A percentile compares a stretch with the other conserved stretches of the same genome.
phyloP scores from a whole-genome alignment of 1,284 basidiomycete species.

The Cryptococcus sp. region DNA sequence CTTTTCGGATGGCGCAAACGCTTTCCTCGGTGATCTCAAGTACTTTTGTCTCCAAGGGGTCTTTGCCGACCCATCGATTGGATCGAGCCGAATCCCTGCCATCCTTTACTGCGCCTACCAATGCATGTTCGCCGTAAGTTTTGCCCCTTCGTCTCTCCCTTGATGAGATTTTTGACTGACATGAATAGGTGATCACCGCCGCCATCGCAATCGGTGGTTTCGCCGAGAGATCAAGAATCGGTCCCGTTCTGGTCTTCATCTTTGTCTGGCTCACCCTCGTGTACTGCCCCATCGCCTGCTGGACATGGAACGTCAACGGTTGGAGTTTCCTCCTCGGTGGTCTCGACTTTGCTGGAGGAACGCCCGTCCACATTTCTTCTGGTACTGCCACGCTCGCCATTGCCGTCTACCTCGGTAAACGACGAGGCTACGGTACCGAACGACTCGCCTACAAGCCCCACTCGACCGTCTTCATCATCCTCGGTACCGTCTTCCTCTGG shows the following conservation, averaged over 20 bases:
- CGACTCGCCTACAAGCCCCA: constrained; percentile 78
- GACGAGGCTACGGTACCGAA: constrained; percentile 88
- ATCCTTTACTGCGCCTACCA: constrained; percentile 76
- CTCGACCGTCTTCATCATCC: constrained; percentile 66
- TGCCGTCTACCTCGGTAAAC: constrained; percentile 80
- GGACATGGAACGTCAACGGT: constrained; percentile 89
- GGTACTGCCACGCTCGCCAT: constrained; percentile 89
- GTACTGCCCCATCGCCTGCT: constrained; percentile 87
- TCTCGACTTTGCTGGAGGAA: constrained; percentile 92
- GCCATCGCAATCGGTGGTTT: constrained; percentile 81
- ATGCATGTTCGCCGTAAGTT: constrained; percentile 45
- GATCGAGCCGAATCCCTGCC: constrained; percentile 66
- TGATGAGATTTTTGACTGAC: too few species aligned
- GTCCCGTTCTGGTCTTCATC: constrained; percentile 79
- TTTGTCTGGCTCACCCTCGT: constrained; percentile 91
- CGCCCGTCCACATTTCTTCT: constrained; percentile 86
- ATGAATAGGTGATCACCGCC: constrained; percentile 49
- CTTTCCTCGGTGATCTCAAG: constrained; percentile 53
- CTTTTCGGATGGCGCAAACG: constrained; percentile 40
- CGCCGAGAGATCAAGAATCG: constrained; percentile 82
- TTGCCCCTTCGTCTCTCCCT: too few species aligned
- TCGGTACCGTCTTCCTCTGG: constrained; percentile 93
- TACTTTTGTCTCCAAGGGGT: constrained; percentile 83
- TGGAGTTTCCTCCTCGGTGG: constrained; percentile 76
- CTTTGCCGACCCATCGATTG: constrained; percentile 65